Evolutionary conservation across 2,329 filamentous ascomycete species (phyloP).

Genomic region (Colletotrichum sp.): DNA sequence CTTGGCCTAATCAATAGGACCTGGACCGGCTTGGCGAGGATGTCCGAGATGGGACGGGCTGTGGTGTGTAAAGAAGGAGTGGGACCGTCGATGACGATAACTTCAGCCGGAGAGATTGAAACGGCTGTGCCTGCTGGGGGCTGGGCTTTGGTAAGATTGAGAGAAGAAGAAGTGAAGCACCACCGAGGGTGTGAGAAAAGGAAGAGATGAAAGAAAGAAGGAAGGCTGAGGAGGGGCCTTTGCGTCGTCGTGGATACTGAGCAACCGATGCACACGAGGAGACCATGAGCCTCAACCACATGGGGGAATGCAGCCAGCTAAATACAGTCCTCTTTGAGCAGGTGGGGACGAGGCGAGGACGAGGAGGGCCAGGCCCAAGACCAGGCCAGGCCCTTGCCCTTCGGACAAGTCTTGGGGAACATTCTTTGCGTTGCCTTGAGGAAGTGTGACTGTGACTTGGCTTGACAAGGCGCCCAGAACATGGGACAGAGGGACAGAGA

Average conservation of each 20-base stretch:
- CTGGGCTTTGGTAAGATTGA: neutral
- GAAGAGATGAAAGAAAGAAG: neutral
- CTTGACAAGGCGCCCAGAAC: neutral
- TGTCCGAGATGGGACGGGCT: neutral
- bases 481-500: neutral
- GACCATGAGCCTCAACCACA: constrained; percentile 11
- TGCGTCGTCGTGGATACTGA: neutral
- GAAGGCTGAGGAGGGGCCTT: neutral
- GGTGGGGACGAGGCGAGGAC: neutral
- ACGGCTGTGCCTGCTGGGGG: constrained; percentile 12
- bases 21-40: constrained; percentile 1
- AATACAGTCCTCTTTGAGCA: constrained; percentile 3
- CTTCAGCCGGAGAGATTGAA: constrained; percentile 9
- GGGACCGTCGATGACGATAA: constrained; percentile 6
- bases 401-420: constrained; percentile 9
- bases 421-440: neutral
- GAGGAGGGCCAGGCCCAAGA: neutral
- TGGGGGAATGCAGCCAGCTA: constrained; percentile 21
- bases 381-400: neutral
- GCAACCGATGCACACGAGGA: neutral
- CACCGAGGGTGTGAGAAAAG: constrained; percentile 3
- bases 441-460: neutral
- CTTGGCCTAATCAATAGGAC: constrained; percentile 14
- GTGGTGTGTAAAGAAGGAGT: constrained; percentile 1
- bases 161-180: constrained; percentile 5